Percentiles rank a stretch among this genome's conserved stretches.
These are phyloP conservation scores for Ogataea minuta DNA, from an alignment of 805 yeast genomes.

Conservation along the genomic window DNA sequence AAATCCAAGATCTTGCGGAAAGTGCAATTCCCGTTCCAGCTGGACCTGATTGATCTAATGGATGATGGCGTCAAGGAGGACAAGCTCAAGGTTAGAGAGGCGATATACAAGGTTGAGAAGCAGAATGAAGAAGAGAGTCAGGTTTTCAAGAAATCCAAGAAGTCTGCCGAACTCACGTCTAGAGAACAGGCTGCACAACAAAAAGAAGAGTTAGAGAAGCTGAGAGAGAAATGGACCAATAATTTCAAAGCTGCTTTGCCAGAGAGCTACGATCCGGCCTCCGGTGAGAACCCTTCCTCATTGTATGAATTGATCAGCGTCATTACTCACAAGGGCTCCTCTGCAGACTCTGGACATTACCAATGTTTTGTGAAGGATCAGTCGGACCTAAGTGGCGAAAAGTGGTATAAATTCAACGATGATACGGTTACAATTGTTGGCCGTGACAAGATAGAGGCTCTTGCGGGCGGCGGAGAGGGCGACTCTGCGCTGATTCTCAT, in stretches of 20 bases:
- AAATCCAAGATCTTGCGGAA: conserved; percentile 92
- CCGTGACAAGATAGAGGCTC: conserved; percentile 74
- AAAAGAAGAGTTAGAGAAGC: conserved; percentile 45
- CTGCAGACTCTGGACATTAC: conserved; percentile 97
- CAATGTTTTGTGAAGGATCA: conserved; percentile 83
- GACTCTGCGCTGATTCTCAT: conserved; percentile 90
- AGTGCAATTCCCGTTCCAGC: conserved; percentile 91
- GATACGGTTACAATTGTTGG: conserved; percentile 79
- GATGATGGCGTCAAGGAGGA: conserved; percentile 70
- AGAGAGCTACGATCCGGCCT: conserved; percentile 34
- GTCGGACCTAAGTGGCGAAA: conserved; percentile 58
- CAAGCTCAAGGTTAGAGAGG: conserved; percentile 72
- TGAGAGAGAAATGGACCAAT: conserved; percentile 47
- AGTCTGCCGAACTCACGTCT: conserved; percentile 40
- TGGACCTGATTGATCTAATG: conserved; percentile 83
- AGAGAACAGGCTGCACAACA: conserved; percentile 57
- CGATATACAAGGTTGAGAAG: conserved; percentile 71
- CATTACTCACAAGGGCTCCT: conserved; percentile 90
- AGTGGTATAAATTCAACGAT: conserved; percentile 95
- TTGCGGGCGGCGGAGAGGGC: conserved; percentile 98
- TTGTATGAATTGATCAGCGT: conserved; percentile 81
- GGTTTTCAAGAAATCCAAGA: conserved; percentile 64
- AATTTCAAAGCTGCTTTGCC: conserved; percentile 47
- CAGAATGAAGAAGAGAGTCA: conserved; percentile 68
- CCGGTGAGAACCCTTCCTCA: conserved; percentile 82